A percentile compares a stretch with the other conserved stretches of the same genome.
phyloP scores from a whole-genome alignment of 192 early-diverging fungal genomes.

The Backusella morwellensis region DNA sequence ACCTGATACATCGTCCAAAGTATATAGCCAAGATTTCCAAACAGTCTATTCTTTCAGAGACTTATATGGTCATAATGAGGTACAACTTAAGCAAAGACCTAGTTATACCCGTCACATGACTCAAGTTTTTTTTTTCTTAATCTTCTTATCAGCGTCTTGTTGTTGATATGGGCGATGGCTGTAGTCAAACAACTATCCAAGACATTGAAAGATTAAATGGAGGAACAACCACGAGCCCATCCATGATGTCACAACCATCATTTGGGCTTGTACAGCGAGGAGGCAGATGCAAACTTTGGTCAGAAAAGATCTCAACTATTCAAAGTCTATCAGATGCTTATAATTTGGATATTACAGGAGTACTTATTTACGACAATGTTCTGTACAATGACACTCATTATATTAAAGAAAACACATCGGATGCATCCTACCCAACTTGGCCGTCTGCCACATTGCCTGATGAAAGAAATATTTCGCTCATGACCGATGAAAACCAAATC shows the following conservation, averaged over 20 bases:
- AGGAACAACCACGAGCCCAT: not conserved
- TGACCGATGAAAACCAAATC: slow-evolving; percentile 24
- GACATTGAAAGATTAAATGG: slow-evolving; percentile 12
- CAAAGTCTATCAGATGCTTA: slow-evolving; percentile 10
- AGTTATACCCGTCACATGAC: not conserved
- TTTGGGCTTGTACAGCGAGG: slow-evolving; percentile 24
- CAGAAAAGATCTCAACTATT: slow-evolving; percentile 19
- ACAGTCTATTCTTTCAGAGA: slow-evolving; percentile 21
- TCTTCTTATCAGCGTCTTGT: slow-evolving; percentile 13
- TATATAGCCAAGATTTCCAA: slow-evolving; percentile 25
- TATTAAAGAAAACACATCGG: not conserved
- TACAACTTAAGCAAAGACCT: not conserved
- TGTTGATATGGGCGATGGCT: slow-evolving; percentile 29
- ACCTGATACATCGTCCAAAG: slow-evolving; percentile 7
- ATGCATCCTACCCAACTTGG: slow-evolving; percentile 10
- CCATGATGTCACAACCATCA: slow-evolving; percentile 17
- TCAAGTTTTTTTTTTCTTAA: not conserved
- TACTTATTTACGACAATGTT: slow-evolving; percentile 25
- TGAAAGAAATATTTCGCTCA: slow-evolving; percentile 15
- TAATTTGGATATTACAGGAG: slow-evolving; percentile 6
- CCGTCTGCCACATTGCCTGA: not conserved
- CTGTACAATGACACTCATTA: slow-evolving; percentile 12
- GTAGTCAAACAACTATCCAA: slow-evolving; percentile 8
- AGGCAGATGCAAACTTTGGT: slow-evolving; percentile 20
- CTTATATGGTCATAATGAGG: slow-evolving; percentile 20